Conservation (phyloP, 1,284 basidiomycete genomes). For the Anthracocystis setariae region DNA sequence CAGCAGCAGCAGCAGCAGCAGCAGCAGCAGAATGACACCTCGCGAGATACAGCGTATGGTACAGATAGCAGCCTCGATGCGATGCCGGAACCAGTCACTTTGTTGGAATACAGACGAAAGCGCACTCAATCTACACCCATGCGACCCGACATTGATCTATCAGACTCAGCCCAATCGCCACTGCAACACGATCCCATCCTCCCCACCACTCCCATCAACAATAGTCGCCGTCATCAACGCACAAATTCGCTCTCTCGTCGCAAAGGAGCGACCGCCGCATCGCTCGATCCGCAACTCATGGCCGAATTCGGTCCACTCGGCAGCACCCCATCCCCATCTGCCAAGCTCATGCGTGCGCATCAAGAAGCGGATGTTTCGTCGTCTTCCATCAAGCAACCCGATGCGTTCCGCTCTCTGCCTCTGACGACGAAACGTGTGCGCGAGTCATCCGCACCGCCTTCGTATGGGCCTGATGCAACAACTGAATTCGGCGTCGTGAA, state of each 20-base stretch:
- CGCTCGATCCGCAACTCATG: constrained; percentile 36
- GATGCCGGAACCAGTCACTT: constrained; percentile 5
- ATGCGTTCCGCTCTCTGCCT: constrained; percentile 42
- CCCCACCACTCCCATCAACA: constrained; percentile 1
- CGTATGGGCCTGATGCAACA: neutral
- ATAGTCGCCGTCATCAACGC: constrained; percentile 17
- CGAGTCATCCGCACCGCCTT: constrained; percentile 35
- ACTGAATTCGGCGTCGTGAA: constrained; percentile 1
- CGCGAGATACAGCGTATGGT: constrained; percentile 5
- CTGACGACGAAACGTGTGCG: constrained; percentile 7
- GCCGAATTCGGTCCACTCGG: constrained; percentile 57
- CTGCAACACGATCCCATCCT: constrained; percentile 4
- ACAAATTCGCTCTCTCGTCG: constrained; percentile 25
- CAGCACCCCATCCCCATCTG: constrained; percentile 25
- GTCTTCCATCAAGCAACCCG: constrained; percentile 26
- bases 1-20: too few relatives aligned
- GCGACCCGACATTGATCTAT: constrained; percentile 27
- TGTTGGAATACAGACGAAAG: constrained; percentile 20
- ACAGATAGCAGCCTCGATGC: constrained; percentile 17
- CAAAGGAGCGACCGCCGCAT: constrained; percentile 10
- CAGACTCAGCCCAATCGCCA: constrained; percentile 1
- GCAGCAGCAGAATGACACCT: neutral
- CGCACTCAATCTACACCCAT: constrained; percentile 47
- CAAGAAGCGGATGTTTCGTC: constrained; percentile 5
- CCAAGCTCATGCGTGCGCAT: constrained; percentile 26